A percentile compares a stretch with the other conserved stretches of the same genome.
These are phyloP conservation scores for Voacanga thouarsii DNA, from an alignment of 257 asterid genomes.

Conservation along the genomic window DNA sequence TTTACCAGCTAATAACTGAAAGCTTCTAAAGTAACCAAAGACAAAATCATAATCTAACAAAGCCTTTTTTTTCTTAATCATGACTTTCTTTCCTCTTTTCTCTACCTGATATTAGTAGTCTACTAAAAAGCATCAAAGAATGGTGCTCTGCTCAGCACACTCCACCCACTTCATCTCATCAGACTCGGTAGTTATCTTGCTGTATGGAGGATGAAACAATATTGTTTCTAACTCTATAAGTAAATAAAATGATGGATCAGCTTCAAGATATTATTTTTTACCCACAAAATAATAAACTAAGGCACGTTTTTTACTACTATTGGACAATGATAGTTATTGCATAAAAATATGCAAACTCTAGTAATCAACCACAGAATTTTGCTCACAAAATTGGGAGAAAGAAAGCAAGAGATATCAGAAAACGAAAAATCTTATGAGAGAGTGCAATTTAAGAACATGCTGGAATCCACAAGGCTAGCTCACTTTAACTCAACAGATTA, in stretches of 20 bases:
- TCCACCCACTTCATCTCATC: too few species aligned
- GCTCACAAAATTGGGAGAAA: neutral
- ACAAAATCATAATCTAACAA: neutral
- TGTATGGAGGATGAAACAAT: neutral
- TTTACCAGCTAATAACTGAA: too few species aligned
- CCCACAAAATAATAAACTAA: too few species aligned
- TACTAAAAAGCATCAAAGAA: neutral
- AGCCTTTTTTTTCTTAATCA: too few species aligned
- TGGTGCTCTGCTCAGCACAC: too few species aligned
- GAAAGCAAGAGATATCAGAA: neutral
- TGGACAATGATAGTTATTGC: too few species aligned
- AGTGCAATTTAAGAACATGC: conserved; percentile 4
- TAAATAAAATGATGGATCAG: neutral
- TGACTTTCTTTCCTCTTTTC: too few species aligned
- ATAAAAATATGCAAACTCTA: neutral
- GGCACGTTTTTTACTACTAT: too few species aligned
- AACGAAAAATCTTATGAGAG: neutral
- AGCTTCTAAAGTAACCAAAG: neutral
- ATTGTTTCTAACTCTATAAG: neutral
- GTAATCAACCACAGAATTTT: neutral
- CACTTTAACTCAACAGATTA: neutral
- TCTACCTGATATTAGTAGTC: neutral
- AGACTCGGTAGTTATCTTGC: neutral
- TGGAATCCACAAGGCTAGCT: neutral
- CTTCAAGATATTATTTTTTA: neutral